Percentiles rank a stretch among this genome's conserved stretches.
Conservation (phyloP, 306 rosid genomes). For the Styphnolobium japonicum region DNA sequence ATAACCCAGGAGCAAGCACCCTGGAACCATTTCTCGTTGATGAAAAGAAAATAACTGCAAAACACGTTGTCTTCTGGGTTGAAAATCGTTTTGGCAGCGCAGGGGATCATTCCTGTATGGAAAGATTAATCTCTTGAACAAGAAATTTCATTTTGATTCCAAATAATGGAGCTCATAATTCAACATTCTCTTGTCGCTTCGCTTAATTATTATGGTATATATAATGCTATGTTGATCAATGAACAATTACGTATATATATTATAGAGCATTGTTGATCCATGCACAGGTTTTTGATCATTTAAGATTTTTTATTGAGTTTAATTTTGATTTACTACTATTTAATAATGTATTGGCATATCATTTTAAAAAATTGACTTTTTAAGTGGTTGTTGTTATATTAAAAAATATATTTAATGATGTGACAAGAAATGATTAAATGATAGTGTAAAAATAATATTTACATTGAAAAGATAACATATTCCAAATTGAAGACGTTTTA, state of each 20-base stretch:
- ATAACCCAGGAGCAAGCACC: constrained; percentile 68
- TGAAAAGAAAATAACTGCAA: constrained; percentile 84
- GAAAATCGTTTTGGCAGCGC: constrained; percentile 98
- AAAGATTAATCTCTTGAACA: constrained; percentile 42
- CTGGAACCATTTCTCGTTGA: constrained; percentile 91
- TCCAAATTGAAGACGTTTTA: too few relatives aligned
- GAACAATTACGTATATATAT: not conserved
- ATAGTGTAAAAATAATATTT: too few relatives aligned
- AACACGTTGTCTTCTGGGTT: constrained; percentile 79
- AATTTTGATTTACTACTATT: too few relatives aligned
- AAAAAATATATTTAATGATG: too few relatives aligned
- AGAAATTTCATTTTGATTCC: constrained; percentile 24
- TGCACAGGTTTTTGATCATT: not conserved
- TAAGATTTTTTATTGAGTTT: not conserved
- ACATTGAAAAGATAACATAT: too few relatives aligned
- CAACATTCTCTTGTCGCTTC: constrained; percentile 24
- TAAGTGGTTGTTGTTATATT: too few relatives aligned
- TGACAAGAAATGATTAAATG: too few relatives aligned
- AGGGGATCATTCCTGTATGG: constrained; percentile 95
- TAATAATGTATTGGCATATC: too few relatives aligned
- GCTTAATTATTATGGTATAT: constrained; percentile 6
- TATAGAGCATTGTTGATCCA: not conserved
- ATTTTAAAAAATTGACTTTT: too few relatives aligned
- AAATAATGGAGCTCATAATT: constrained; percentile 34
- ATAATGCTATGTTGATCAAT: constrained; percentile 10